Evolutionary conservation across 768 basidiomycete species (phyloP).

Genomic region (Amanita inopinata): DNA sequence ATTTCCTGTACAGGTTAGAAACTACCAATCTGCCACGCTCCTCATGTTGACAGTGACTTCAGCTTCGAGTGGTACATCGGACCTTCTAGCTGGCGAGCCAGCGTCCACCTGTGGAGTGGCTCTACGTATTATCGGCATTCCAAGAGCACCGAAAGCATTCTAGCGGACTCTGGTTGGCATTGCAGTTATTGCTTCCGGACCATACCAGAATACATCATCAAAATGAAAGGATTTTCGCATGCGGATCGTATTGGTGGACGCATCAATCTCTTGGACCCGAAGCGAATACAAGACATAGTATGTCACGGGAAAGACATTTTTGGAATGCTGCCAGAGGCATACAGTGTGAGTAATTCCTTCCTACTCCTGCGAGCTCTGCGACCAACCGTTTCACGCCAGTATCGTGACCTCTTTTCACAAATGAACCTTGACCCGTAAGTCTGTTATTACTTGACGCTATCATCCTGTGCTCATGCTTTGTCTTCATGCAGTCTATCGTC

Average conservation of each 20-base stretch:
- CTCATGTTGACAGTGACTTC: neutral
- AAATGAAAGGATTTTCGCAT: conserved; percentile 56
- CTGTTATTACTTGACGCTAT: neutral
- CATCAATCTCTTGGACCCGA: conserved; percentile 34
- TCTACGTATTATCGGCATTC: conserved; percentile 38
- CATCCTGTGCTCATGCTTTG: neutral
- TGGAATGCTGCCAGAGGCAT: conserved; percentile 56
- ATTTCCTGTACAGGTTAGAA: conserved; percentile 48
- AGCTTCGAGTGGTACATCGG: conserved; percentile 53
- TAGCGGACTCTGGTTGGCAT: conserved; percentile 62
- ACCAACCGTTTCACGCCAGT: conserved; percentile 23
- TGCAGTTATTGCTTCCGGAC: conserved; percentile 60
- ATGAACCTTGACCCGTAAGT: conserved; percentile 44
- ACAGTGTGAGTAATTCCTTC: conserved; percentile 28
- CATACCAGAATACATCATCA: conserved; percentile 45
- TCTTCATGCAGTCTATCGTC: conserved; percentile 24
- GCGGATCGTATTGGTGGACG: conserved; percentile 47
- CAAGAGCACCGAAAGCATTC: conserved; percentile 33
- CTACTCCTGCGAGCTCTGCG: neutral
- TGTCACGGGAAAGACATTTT: conserved; percentile 56
- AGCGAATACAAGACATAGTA: conserved; percentile 45
- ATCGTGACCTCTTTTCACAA: conserved; percentile 40
- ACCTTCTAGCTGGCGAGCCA: conserved; percentile 46
- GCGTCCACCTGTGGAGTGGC: conserved; percentile 37
- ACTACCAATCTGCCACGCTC: neutral